Percentiles rank a stretch among this genome's conserved stretches.
Conservation (phyloP, 2,329 filamentous ascomycete species). For the Colletotrichum lentis region DNA sequence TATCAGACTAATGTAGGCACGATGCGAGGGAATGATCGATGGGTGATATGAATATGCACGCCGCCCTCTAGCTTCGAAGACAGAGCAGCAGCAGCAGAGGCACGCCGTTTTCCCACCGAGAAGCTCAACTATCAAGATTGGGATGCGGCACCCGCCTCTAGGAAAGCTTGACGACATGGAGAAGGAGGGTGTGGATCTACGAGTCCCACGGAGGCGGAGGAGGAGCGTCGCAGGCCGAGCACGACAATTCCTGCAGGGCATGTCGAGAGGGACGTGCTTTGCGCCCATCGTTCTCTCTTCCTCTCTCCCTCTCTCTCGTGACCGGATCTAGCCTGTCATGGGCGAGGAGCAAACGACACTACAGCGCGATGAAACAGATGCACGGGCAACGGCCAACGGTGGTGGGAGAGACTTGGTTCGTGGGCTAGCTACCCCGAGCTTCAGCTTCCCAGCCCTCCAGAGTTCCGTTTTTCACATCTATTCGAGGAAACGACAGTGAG, state of each 20-base stretch:
- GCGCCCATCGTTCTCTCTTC: neutral
- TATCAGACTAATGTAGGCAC: constrained; percentile 28
- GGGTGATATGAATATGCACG: neutral
- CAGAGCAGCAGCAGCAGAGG: neutral
- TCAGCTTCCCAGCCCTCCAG: constrained; percentile 7
- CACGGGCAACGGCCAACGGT: constrained; percentile 16
- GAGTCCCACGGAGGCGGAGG: constrained; percentile 1
- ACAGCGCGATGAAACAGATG: constrained; percentile 31
- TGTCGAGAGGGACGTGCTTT: neutral
- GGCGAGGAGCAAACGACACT: constrained; percentile 13
- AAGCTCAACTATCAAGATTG: constrained; percentile 3
- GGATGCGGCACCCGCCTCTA: constrained; percentile 18
- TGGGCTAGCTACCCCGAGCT: constrained; percentile 1
- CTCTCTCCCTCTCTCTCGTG: neutral
- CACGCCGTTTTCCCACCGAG: neutral
- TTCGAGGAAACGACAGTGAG: constrained; percentile 18
- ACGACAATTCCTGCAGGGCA: neutral
- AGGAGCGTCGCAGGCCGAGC: neutral
- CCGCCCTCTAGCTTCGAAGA: neutral
- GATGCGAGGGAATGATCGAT: neutral
- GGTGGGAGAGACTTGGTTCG: constrained; percentile 5
- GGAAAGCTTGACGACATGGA: constrained; percentile 23
- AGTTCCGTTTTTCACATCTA: constrained; percentile 1
- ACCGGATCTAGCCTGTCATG: constrained; percentile 22
- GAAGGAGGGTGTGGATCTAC: constrained; percentile 35